Evolutionary conservation across 495 filamentous ascomycete genomes (phyloP).

Genomic region (Sordaria brevicollis): DNA sequence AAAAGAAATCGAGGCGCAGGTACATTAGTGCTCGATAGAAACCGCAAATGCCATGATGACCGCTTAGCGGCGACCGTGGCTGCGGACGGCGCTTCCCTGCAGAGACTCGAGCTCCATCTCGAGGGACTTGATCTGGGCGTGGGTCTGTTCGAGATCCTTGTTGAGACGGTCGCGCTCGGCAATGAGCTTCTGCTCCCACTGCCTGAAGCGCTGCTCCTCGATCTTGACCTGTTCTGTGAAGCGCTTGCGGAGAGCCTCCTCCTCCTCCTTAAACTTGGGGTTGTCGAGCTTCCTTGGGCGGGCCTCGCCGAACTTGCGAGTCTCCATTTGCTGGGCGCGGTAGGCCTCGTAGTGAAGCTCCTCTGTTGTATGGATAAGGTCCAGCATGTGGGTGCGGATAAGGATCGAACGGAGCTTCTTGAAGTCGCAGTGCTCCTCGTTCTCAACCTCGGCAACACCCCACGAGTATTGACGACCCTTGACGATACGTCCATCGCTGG

Average conservation of each 20-base stretch:
- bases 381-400: conserved; percentile 99
- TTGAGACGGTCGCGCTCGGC: conserved; percentile 95
- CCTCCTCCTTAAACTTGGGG: conserved; percentile 99
- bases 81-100: conserved; percentile 86
- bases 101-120: conserved; percentile 87
- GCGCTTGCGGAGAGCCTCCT: conserved; percentile 92
- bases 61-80: conserved; percentile 84
- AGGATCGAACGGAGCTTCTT: conserved; percentile 99
- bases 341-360: conserved; percentile 99
- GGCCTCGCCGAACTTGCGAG: conserved; percentile 96
- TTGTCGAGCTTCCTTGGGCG: conserved; percentile 96
- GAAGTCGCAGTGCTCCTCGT: conserved; percentile 99
- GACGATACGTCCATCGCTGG: conserved; percentile 84
- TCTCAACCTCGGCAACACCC: conserved; percentile 99
- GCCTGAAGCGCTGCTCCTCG: conserved; percentile 95
- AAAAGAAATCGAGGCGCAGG: neutral
- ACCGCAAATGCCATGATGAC: neutral
- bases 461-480: conserved; percentile 98
- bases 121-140: conserved; percentile 93
- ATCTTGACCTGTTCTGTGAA: conserved; percentile 99
- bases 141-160: conserved; percentile 96
- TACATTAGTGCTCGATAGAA: neutral
- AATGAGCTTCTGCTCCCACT: conserved; percentile 99
- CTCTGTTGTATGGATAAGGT: conserved; percentile 98
- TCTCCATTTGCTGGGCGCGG: conserved; percentile 99